A percentile compares a stretch with the other conserved stretches of the same genome.
Evolutionary conservation across 2,329 filamentous ascomycete genomes (phyloP).

Genomic region (Aspergillus chevalieri): DNA sequence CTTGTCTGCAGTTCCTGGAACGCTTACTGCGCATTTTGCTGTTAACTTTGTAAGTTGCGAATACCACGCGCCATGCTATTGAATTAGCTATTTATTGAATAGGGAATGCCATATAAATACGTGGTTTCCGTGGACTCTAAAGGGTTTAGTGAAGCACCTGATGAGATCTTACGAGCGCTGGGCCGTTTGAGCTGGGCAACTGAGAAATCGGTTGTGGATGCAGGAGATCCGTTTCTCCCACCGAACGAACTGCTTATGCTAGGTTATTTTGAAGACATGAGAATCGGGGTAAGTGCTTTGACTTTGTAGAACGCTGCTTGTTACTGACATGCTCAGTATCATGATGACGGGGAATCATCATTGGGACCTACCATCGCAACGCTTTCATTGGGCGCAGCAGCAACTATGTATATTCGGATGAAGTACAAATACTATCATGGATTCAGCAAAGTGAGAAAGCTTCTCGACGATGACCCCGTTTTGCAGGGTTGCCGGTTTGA

Average conservation of each 20-base stretch:
- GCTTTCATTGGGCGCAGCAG: constrained; percentile 47
- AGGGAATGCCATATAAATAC: constrained; percentile 57
- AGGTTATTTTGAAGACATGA: constrained; percentile 51
- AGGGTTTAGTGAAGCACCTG: constrained; percentile 37
- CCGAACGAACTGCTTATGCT: constrained; percentile 54
- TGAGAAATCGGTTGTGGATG: constrained; percentile 29
- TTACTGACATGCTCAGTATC: constrained; percentile 35
- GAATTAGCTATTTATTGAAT: neutral
- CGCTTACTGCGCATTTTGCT: constrained; percentile 42
- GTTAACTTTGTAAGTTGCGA: constrained; percentile 41
- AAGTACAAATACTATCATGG: constrained; percentile 45
- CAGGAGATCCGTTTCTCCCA: constrained; percentile 21
- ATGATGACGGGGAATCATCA: constrained; percentile 54
- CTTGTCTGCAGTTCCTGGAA: constrained; percentile 24
- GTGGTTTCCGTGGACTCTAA: constrained; percentile 45
- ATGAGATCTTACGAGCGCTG: constrained; percentile 40
- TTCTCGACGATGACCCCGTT: constrained; percentile 24
- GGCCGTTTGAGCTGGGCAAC: constrained; percentile 51
- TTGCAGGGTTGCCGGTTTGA: constrained; percentile 25
- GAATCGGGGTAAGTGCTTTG: constrained; percentile 40
- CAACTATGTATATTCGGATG: constrained; percentile 51
- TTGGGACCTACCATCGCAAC: constrained; percentile 53
- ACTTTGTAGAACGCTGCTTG: neutral
- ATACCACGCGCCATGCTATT: neutral
- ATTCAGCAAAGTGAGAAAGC: constrained; percentile 10